Evolutionary conservation across 2,329 filamentous ascomycete species (phyloP).

Genomic region (Botryosphaeria dothidea): DNA sequence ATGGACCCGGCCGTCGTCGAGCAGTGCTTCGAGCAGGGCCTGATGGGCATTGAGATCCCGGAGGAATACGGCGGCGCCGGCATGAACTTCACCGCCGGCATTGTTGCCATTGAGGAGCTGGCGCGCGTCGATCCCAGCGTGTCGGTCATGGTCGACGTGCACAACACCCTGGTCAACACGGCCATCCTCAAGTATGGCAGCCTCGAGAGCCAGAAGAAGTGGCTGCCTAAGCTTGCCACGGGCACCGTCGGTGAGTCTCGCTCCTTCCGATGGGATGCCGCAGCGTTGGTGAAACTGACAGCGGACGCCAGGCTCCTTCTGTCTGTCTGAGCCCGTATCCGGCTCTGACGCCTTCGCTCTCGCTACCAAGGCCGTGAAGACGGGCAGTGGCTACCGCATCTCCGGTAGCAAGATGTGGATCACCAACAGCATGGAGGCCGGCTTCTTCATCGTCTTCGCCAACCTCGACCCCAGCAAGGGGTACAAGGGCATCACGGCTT

Average conservation of each 20-base stretch:
- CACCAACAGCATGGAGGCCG: slow-evolving; percentile 92
- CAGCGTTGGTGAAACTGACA: slow-evolving; percentile 4
- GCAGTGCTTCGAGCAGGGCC: slow-evolving; percentile 92
- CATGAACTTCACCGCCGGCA: slow-evolving; percentile 98
- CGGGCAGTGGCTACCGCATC: slow-evolving; percentile 79
- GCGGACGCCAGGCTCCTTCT: slow-evolving; percentile 68
- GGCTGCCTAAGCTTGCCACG: slow-evolving; percentile 86
- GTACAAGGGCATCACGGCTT: slow-evolving; percentile 96
- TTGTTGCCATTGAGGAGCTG: slow-evolving; percentile 95
- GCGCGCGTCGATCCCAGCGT: slow-evolving; percentile 93
- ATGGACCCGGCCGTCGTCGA: slow-evolving; percentile 91
- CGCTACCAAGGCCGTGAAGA: slow-evolving; percentile 85
- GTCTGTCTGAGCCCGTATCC: slow-evolving; percentile 86
- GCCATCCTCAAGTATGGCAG: slow-evolving; percentile 84
- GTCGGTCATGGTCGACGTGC: slow-evolving; percentile 92
- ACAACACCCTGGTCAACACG: slow-evolving; percentile 97
- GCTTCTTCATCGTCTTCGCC: slow-evolving; percentile 96
- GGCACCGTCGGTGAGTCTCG: slow-evolving; percentile 66
- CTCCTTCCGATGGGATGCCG: no score
- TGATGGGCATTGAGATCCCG: slow-evolving; percentile 97
- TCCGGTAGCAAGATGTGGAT: slow-evolving; percentile 99
- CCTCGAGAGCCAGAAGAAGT: slow-evolving; percentile 76
- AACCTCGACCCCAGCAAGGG: slow-evolving; percentile 90
- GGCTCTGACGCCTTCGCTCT: slow-evolving; percentile 96
- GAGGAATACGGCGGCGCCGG: slow-evolving; percentile 95